Base-by-base conservation (phyloP, 2,329 filamentous ascomycete species). In the Colletotrichum tofieldiae region DNA sequence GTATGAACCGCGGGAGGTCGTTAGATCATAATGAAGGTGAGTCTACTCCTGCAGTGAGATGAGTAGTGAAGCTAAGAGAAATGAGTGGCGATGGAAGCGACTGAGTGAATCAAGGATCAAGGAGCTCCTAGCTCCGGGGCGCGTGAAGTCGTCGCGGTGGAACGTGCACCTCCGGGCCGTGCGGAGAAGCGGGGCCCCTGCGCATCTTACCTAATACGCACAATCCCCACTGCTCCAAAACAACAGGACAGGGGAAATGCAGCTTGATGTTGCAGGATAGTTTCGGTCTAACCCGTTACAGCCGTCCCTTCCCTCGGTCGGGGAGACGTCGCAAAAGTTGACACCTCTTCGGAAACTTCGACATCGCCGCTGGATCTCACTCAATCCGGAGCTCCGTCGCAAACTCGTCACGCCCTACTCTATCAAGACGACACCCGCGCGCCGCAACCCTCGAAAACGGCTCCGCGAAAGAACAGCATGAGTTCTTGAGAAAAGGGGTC, bases 221-320 rank as follows among this genome's bases (percentile, higher is more conserved):
- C 37, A 18, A 2, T 51, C 16, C 16, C 70, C 65, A 35, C 65
- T 49, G 12, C 45, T 65, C 59, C 56, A 37, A 62, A 72, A 72
- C 59, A 70, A 8, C 49, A 55, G 26, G 12, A 37, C 41, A 62
- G 70, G 66, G 65, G 66, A 14, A 37, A 56, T 59, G 54, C 29
- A 56, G 32, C 29, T 26, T 26, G 26, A 61, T 49, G 70, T 70
- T 72, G 65, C 70, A 72, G 70, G 65, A 69, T 5, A 65, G 70
- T 72, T 72, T 72, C 65, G 70, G 41, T 72, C 70, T 72, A 72
- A 72, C 69, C 39, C 41, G 16, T 69, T 72, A 20, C 18, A 41
- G 69, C 39, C 54, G 56, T 58, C 59, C 52, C 45, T 54, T 65
- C 65, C 54, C 61, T 55, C 37, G 23, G 49, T 64, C 65, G 54